phyloP scores from a whole-genome alignment of 2,329 filamentous ascomycete genomes.

The Clonostachys rhizophaga region DNA sequence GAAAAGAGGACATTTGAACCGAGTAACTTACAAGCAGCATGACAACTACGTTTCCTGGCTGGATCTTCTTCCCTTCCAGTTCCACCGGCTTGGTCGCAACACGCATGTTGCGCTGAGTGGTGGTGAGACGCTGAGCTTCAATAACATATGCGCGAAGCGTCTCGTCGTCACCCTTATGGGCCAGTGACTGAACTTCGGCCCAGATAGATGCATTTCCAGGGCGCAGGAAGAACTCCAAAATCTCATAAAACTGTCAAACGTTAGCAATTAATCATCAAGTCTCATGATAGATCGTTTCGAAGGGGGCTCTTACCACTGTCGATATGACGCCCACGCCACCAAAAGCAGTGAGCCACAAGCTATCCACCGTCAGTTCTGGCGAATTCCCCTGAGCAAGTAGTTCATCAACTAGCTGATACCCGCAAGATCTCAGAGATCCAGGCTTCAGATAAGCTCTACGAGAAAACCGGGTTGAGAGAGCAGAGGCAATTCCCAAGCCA shows the following conservation, averaged over 20 bases:
- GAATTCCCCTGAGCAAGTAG: constrained; percentile 23
- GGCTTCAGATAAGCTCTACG: constrained; percentile 21
- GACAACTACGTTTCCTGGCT: constrained; percentile 32
- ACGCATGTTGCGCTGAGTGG: constrained; percentile 29
- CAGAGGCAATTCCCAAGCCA: constrained; percentile 19
- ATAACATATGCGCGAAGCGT: constrained; percentile 26
- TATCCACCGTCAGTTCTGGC: constrained; percentile 24
- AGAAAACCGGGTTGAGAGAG: constrained; percentile 16
- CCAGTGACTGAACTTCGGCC: constrained; percentile 33
- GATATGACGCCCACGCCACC: constrained; percentile 31
- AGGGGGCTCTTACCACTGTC: constrained; percentile 21
- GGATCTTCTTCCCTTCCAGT: constrained; percentile 28
- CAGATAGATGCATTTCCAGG: constrained; percentile 33
- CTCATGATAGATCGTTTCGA: not conserved
- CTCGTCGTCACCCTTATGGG: constrained; percentile 23
- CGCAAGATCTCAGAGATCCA: constrained; percentile 30
- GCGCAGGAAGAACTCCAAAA: constrained; percentile 33
- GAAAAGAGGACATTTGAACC: accelerated
- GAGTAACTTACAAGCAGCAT: constrained; percentile 27
- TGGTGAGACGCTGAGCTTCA: constrained; percentile 35
- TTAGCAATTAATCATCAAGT: not conserved
- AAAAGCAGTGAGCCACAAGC: constrained; percentile 31
- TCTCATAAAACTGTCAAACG: constrained; percentile 35
- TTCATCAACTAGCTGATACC: constrained; percentile 28
- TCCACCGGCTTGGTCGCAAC: constrained; percentile 22